phyloP scores from a whole-genome alignment of 2,329 filamentous ascomycete species.

The Aspergillus arachidicola region DNA sequence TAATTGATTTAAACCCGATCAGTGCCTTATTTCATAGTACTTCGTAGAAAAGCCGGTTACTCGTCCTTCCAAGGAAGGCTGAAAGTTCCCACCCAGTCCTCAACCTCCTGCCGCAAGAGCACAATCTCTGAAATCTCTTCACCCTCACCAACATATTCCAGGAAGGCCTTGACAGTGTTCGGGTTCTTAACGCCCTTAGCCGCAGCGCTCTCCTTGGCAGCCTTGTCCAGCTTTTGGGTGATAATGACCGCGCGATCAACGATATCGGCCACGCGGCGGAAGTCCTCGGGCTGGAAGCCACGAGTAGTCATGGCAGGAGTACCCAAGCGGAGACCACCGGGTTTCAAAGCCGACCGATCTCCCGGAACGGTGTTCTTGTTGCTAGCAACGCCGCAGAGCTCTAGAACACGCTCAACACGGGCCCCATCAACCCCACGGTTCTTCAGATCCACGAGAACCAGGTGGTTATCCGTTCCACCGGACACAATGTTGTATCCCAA shows the following conservation, averaged over 20 bases:
- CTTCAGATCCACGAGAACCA: conserved; percentile 93
- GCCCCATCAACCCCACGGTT: conserved; percentile 86
- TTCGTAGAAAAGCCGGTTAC: conserved; percentile 16
- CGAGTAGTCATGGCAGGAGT: conserved; percentile 97
- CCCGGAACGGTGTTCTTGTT: conserved; percentile 99
- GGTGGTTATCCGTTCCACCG: conserved; percentile 95
- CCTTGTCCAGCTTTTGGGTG: conserved; percentile 74
- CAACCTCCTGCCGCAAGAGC: conserved; percentile 84
- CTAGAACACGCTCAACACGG: conserved; percentile 84
- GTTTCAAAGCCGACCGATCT: conserved; percentile 89
- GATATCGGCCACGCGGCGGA: conserved; percentile 80
- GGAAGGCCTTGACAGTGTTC: conserved; percentile 99
- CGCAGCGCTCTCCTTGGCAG: conserved; percentile 72
- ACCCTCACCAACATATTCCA: conserved; percentile 77
- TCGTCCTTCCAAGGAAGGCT: conserved; percentile 78
- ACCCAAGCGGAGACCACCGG: conserved; percentile 89
- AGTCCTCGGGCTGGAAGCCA: conserved; percentile 88
- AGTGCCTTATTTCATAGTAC: background rate
- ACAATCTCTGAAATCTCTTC: conserved; percentile 84
- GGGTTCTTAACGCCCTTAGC: conserved; percentile 84
- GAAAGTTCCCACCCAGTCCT: conserved; percentile 84
- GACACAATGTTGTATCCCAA: conserved; percentile 94
- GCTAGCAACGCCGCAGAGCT: conserved; percentile 91
- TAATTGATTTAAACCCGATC: background rate
- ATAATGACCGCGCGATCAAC: conserved; percentile 82